These are phyloP conservation scores for Pseudophaeomoniella oleicola DNA, from an alignment of 2,329 filamentous ascomycete species.

Conservation along the genomic window DNA sequence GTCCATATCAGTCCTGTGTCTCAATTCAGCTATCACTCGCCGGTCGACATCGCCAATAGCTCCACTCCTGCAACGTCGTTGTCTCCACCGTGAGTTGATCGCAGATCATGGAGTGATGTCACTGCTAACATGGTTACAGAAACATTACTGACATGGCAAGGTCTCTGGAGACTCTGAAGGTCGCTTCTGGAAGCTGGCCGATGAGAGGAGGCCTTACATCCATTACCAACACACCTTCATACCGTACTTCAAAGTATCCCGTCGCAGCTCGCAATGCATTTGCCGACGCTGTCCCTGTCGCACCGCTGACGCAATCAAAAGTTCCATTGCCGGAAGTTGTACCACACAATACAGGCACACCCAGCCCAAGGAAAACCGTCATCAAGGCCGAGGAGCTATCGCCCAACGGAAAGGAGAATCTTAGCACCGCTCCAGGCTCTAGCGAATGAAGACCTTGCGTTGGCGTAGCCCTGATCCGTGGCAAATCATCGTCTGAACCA, in stretches of 20 bases:
- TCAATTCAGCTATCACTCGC: constrained; percentile 27
- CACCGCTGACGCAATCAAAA: constrained; percentile 19
- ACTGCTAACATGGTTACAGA: constrained; percentile 5
- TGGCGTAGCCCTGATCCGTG: too few species aligned
- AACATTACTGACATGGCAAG: constrained; percentile 26
- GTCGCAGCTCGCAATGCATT: constrained; percentile 13
- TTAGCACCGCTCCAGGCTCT: constrained; percentile 13
- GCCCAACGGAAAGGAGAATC: constrained; percentile 22
- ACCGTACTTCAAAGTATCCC: constrained; percentile 13
- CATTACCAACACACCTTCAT: constrained; percentile 23
- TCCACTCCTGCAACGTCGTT: constrained; percentile 34
- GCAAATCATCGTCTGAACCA: too few species aligned
- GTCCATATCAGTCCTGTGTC: constrained; percentile 24
- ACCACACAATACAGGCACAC: constrained; percentile 19
- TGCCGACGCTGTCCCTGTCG: constrained; percentile 18
- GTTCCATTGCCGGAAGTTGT: constrained; percentile 16
- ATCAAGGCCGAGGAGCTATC: constrained; percentile 21
- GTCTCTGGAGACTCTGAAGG: constrained; percentile 17
- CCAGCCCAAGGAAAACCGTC: constrained; percentile 19
- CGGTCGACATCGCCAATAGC: constrained; percentile 22
- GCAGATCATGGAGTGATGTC: constrained; percentile 1
- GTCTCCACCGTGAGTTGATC: constrained; percentile 28
- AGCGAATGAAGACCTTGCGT: not conserved
- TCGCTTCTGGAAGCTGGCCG: constrained; percentile 19
- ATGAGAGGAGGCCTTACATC: constrained; percentile 20